Evolutionary conservation across 208 protist genomes (phyloP).

Genomic region (Acanthamoeba culbertsoni): DNA sequence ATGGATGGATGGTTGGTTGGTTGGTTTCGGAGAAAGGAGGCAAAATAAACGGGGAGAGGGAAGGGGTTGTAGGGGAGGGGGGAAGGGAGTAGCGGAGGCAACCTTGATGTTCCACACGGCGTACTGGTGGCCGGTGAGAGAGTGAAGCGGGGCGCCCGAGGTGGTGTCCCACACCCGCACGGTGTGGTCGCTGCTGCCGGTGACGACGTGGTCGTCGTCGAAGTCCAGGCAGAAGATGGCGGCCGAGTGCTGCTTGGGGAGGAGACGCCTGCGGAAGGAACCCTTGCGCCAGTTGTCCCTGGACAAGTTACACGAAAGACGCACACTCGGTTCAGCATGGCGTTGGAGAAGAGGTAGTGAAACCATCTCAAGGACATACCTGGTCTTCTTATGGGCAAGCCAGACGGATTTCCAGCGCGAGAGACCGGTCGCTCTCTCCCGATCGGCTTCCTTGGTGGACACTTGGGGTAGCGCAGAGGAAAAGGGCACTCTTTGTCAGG

Average conservation of each 20-base stretch:
- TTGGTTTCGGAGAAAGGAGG: background rate
- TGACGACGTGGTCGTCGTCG: background rate
- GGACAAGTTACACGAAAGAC: background rate
- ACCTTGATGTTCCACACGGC: conserved; percentile 52
- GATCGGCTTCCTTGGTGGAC: background rate
- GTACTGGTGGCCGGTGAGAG: conserved; percentile 20
- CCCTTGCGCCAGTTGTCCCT: conserved; percentile 39
- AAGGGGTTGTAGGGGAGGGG: background rate
- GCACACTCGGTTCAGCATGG: too few relatives aligned
- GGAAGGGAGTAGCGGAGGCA: background rate
- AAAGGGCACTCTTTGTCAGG: background rate
- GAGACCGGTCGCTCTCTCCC: background rate
- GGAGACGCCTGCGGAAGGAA: background rate
- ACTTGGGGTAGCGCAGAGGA: background rate
- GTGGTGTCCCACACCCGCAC: conserved; percentile 4
- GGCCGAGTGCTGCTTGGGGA: background rate
- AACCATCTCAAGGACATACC: background rate
- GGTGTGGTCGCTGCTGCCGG: conserved; percentile 35
- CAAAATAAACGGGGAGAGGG: background rate
- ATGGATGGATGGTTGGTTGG: background rate
- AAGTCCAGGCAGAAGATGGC: conserved; percentile 52
- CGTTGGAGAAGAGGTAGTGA: background rate
- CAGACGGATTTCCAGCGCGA: conserved; percentile 48
- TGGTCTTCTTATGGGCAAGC: conserved; percentile 54
- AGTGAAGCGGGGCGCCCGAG: background rate